Conservation (phyloP, 441 rosid species). For the Raphanus hybrid region DNA sequence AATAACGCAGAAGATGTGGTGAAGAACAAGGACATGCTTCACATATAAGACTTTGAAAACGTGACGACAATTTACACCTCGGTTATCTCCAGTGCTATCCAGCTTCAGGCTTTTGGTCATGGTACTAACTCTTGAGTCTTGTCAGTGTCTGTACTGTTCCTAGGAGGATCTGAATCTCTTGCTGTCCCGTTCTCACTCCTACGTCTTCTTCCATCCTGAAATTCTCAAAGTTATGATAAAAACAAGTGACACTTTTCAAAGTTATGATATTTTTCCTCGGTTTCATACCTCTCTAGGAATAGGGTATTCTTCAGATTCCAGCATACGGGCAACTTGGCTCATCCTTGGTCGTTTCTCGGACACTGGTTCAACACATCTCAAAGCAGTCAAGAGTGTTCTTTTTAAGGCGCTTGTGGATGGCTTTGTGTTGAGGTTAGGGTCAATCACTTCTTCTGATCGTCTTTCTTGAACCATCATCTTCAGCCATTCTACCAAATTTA, state of each 20-base stretch:
- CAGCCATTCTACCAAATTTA: conserved; percentile 79
- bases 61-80: conserved; percentile 21
- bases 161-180: conserved; percentile 54
- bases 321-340: conserved; percentile 85
- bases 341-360: conserved; percentile 72
- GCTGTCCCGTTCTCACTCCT: conserved; percentile 56
- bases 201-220: conserved; percentile 81
- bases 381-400: conserved; percentile 73
- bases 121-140: conserved; percentile 55
- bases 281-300: conserved; percentile 65
- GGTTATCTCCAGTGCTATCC: conserved; percentile 28
- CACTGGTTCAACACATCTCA: conserved; percentile 81
- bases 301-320: conserved; percentile 75
- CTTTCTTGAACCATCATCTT: conserved; percentile 81
- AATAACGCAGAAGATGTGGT: conserved; percentile 30
- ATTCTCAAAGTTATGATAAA: background rate
- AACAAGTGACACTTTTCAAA: background rate
- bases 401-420: conserved; percentile 73
- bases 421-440: conserved; percentile 61
- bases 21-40: conserved; percentile 36
- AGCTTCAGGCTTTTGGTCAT: conserved; percentile 37
- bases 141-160: conserved; percentile 59
- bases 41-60: conserved; percentile 16
- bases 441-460: conserved; percentile 71
- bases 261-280: background rate